Conservation (phyloP, 1,139 yeast species). For the Sporopachydermia cereana region DNA sequence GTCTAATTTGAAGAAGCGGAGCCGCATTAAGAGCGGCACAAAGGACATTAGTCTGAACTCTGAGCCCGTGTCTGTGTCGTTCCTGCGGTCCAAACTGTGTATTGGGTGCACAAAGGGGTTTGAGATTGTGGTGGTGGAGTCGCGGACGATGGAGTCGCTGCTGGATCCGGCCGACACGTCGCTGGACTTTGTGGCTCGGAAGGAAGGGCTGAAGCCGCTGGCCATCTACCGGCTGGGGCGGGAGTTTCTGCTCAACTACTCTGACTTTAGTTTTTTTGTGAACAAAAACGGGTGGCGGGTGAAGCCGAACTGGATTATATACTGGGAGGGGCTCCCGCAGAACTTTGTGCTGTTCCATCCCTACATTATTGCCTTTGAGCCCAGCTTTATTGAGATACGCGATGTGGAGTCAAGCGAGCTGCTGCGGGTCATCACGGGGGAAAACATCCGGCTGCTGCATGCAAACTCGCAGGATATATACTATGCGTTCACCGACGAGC, state of each 20-base stretch:
- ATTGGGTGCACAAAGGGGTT: slow-evolving; percentile 95
- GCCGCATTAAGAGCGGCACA: slow-evolving; percentile 55
- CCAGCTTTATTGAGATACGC: slow-evolving; percentile 81
- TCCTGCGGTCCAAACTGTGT: slow-evolving; percentile 77
- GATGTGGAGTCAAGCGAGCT: slow-evolving; percentile 82
- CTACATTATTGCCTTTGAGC: slow-evolving; percentile 80
- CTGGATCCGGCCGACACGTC: slow-evolving; percentile 96
- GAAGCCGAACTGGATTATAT: slow-evolving; percentile 84
- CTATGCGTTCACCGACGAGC: slow-evolving; percentile 84
- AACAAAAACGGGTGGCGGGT: slow-evolving; percentile 96
- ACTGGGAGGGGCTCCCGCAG: slow-evolving; percentile 96
- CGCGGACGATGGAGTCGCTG: slow-evolving; percentile 61
- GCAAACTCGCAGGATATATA: slow-evolving; percentile 88
- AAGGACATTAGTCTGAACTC: slow-evolving; percentile 73
- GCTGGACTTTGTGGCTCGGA: slow-evolving; percentile 84
- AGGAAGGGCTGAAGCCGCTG: slow-evolving; percentile 77
- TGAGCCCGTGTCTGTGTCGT: slow-evolving; percentile 87
- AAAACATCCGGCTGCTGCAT: slow-evolving; percentile 78
- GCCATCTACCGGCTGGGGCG: slow-evolving; percentile 84
- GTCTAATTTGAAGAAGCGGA: slow-evolving; percentile 26
- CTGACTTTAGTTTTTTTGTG: slow-evolving; percentile 89
- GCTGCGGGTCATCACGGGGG: slow-evolving; percentile 86
- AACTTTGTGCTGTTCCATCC: slow-evolving; percentile 92
- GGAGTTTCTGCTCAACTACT: slow-evolving; percentile 76
- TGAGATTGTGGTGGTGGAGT: slow-evolving; percentile 78